Evolutionary conservation across 2,329 filamentous ascomycete species (phyloP).

Genomic region (Apiospora malaysiana): DNA sequence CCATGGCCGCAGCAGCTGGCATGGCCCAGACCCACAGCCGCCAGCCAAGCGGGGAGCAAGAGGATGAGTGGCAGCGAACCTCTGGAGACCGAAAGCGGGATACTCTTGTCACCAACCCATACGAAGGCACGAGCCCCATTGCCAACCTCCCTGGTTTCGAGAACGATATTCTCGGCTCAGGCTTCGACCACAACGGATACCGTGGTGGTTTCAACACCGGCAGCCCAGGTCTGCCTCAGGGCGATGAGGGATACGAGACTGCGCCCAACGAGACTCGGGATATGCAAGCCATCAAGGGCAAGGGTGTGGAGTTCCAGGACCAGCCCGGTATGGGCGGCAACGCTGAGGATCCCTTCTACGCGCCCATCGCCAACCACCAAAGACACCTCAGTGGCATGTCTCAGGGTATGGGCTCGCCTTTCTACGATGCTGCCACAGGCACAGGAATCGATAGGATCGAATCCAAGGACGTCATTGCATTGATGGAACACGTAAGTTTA

Average conservation of each 20-base stretch:
- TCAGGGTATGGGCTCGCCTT: constrained; percentile 85
- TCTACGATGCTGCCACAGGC: constrained; percentile 90
- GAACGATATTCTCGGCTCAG: constrained; percentile 53
- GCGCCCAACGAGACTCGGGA: constrained; percentile 63
- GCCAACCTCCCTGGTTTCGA: constrained; percentile 58
- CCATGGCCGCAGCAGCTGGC: constrained; percentile 56
- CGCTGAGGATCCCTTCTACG: constrained; percentile 71
- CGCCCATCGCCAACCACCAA: constrained; percentile 53
- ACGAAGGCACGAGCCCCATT: constrained; percentile 68
- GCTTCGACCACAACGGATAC: constrained; percentile 46
- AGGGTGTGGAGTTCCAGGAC: constrained; percentile 60
- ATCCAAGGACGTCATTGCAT: constrained; percentile 92
- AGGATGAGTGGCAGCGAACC: constrained; percentile 69
- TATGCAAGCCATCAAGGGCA: constrained; percentile 57
- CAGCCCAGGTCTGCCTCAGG: constrained; percentile 66
- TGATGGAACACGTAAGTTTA: constrained; percentile 84
- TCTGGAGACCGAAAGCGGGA: constrained; percentile 69
- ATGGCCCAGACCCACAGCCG: constrained; percentile 55
- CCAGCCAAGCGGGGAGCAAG: constrained; percentile 62
- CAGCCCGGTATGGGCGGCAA: constrained; percentile 57
- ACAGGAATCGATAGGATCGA: constrained; percentile 90
- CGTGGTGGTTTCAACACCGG: constrained; percentile 56
- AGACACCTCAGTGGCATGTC: constrained; percentile 88
- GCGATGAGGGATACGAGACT: constrained; percentile 92
- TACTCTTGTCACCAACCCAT: constrained; percentile 70